phyloP scores from a whole-genome alignment of 495 filamentous ascomycete species.

The Lepraria neglecta region DNA sequence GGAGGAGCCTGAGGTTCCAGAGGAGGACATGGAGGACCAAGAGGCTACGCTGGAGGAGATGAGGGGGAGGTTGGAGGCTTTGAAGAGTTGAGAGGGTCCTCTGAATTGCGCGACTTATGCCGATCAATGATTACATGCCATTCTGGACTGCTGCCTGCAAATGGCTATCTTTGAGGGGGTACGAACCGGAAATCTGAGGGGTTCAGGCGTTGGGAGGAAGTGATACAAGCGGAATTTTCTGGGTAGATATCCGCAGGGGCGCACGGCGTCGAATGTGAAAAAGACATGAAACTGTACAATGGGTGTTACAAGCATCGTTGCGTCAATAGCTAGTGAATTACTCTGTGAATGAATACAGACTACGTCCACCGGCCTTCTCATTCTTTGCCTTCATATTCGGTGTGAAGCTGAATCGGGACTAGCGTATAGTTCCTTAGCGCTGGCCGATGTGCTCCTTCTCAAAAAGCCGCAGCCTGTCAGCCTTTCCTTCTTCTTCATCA shows the following conservation, averaged over 20 bases:
- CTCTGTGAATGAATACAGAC: neutral
- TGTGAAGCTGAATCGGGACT: neutral
- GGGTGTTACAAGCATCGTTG: no score
- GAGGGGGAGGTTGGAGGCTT: constrained; percentile 80
- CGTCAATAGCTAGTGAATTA: no score
- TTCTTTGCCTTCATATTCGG: neutral
- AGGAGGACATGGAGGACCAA: constrained; percentile 74
- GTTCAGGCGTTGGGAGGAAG: no score
- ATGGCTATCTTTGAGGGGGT: neutral
- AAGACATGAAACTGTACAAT: no score
- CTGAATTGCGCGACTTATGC: neutral
- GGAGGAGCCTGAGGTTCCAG: constrained; percentile 45
- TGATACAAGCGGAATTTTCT: no score
- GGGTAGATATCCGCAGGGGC: no score
- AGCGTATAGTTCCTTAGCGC: neutral
- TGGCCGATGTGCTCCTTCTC: neutral
- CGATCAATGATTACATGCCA: neutral
- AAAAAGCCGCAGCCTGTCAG: neutral
- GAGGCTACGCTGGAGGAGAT: constrained; percentile 88
- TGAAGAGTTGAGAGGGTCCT: constrained; percentile 65
- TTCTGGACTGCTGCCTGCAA: neutral
- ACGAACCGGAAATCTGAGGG: no score
- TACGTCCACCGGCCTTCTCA: neutral
- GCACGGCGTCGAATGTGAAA: no score
- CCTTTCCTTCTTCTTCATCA: neutral